phyloP scores from a whole-genome alignment of 495 filamentous ascomycete species.

The Penicillium cosmopolitanum region DNA sequence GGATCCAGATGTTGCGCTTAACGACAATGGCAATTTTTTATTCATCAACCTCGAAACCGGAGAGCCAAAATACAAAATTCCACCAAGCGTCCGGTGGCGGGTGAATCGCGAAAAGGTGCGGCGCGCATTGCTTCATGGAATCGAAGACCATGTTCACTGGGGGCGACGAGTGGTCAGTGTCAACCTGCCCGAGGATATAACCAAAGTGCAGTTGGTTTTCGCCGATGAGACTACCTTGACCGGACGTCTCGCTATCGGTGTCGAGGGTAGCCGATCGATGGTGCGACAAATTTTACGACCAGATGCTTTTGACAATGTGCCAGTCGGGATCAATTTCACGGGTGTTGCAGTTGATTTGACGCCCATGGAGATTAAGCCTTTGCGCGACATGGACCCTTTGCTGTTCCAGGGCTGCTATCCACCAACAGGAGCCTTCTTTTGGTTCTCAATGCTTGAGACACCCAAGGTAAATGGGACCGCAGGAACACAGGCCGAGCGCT shows the following conservation, averaged over 20 bases:
- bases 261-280: conserved; percentile 52
- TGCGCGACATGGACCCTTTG: conserved; percentile 57
- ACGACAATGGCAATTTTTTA: conserved; percentile 36
- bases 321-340: conserved; percentile 27
- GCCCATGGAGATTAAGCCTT: conserved; percentile 36
- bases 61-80: conserved; percentile 32
- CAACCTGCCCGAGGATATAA: not conserved
- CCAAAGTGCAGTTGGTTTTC: conserved; percentile 22
- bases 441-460: conserved; percentile 50
- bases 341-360: conserved; percentile 33
- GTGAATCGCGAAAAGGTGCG: conserved; percentile 35
- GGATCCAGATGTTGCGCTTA: conserved; percentile 38
- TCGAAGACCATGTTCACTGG: conserved; percentile 35
- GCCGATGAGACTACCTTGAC: conserved; percentile 17
- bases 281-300: conserved; percentile 44
- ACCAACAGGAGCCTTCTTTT: conserved; percentile 55
- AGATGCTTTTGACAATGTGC: conserved; percentile 26
- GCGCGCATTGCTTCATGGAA: conserved; percentile 23
- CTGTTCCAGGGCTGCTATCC: conserved; percentile 64
- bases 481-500: conserved; percentile 14
- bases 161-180: conserved; percentile 20
- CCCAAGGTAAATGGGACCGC: conserved; percentile 25
- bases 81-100: conserved; percentile 29
- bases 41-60: conserved; percentile 36
- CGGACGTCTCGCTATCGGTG: conserved; percentile 43